Conservation (phyloP, 108 stramenopile species). For the Bacterosira constricta region DNA sequence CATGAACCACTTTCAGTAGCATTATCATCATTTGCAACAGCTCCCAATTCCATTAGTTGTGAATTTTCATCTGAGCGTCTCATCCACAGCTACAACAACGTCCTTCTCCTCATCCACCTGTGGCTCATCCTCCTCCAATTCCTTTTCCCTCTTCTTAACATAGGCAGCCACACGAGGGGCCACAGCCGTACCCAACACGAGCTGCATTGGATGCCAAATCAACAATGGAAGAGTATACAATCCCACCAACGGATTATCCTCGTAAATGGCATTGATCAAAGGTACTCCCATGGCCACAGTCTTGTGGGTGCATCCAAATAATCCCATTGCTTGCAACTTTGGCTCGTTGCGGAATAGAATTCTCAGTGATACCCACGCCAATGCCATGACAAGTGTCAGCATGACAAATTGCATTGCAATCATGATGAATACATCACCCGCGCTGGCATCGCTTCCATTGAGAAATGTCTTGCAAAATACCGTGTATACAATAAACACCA, state of each 20-base stretch:
- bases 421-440: conserved; percentile 53
- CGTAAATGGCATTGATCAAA: conserved; percentile 71
- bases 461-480: conserved; percentile 69
- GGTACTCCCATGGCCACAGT: conserved; percentile 79
- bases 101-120: conserved; percentile 6
- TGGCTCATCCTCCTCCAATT: conserved; percentile 10
- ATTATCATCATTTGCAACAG: background rate
- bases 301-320: conserved; percentile 74
- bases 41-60: background rate
- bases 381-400: conserved; percentile 43
- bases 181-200: conserved; percentile 59
- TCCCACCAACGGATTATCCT: conserved; percentile 46
- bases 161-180: conserved; percentile 52
- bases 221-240: conserved; percentile 70
- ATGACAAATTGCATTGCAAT: conserved; percentile 50
- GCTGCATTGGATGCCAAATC: conserved; percentile 78
- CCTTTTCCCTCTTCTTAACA: conserved; percentile 47
- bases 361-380: conserved; percentile 54
- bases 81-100: too few relatives aligned
- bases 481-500: conserved; percentile 70
- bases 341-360: conserved; percentile 52
- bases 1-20: background rate
- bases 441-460: conserved; percentile 30
- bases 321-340: conserved; percentile 60
- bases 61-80: background rate